Base-by-base conservation (phyloP, 345 rosid genomes). In the Boechera retrofracta region DNA sequence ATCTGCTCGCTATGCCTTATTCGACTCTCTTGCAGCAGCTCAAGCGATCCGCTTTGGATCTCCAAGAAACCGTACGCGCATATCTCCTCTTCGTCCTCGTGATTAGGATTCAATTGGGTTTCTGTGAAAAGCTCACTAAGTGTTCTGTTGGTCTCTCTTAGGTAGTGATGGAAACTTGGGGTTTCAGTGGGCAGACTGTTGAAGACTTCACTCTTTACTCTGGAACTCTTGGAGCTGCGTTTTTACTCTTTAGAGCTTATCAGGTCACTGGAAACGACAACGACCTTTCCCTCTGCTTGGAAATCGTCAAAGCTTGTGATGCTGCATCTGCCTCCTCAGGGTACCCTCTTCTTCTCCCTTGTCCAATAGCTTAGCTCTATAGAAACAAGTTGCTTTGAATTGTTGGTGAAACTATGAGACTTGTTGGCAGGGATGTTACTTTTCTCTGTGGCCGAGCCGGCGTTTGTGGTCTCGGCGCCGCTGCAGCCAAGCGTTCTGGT, bases 21-120 rank as follows among this genome's bases (percentile, higher is more conserved):
- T 60, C 85, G 26, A 56, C 82, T 66, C 85, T 92, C 73, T 85
- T 89, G 38, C 87, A 79, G 75, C 80, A 68, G 29, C 81, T 92
- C 75, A 85, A 88, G 73, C 87, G 89, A 45, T 77, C 91, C 26
- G 97, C 88, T 44, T 80, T 89, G 76, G 95, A 92, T 77, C 89
- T 92, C 60, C 88, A 88, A 83, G 92, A 88, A 82, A 84, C 86
- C 5, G 97, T 89, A 65, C 3, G 33, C 49, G 16, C 67, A 10
- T 13, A 12, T 31, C 5, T 36, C 1, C 13, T 39, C 10, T 36
- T 41, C 1, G 31, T 47, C 33, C 16, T 41, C 10, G 32, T 12
- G 18, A 5, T 0, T 39, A 36, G 64, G 39, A 2, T 42, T 64
- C 53, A 5, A 11, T 64, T 64, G 10, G n/a, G 24, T 33, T 58